phyloP scores from a whole-genome alignment of 2,329 filamentous ascomycete genomes.

The Diaporthe vaccinii region DNA sequence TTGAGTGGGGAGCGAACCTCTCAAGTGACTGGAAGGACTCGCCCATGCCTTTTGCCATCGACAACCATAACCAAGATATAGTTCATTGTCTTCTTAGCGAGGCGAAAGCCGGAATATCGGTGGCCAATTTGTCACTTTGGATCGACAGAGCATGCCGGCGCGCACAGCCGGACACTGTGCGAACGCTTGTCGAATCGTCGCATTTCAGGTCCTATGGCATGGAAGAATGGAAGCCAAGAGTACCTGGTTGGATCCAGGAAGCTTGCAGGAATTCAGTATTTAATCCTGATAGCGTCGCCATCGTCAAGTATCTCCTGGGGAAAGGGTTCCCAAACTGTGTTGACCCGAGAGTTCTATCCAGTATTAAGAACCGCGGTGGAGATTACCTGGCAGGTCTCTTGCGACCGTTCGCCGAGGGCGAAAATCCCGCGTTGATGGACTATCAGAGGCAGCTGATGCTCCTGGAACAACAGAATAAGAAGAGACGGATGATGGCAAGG shows the following conservation, averaged over 20 bases:
- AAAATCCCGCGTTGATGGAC: too few relatives aligned
- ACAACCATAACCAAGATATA: not conserved
- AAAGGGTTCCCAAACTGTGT: not conserved
- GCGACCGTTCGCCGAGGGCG: not conserved
- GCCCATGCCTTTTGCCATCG: not conserved
- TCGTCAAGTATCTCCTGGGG: not conserved
- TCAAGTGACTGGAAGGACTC: too few relatives aligned
- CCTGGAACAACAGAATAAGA: too few relatives aligned
- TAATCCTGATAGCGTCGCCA: not conserved
- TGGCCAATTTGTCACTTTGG: not conserved
- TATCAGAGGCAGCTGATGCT: too few relatives aligned
- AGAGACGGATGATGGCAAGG: too few relatives aligned
- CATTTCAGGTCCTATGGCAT: not conserved
- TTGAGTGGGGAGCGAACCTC: not conserved
- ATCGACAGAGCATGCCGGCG: not conserved
- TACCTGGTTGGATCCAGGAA: not conserved
- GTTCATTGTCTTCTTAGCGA: not conserved
- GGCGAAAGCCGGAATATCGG: not conserved
- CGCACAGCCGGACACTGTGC: not conserved
- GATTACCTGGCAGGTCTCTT: not conserved
- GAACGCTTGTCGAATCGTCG: not conserved
- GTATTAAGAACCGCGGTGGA: not conserved
- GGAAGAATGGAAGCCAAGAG: not conserved
- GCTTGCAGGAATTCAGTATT: not conserved
- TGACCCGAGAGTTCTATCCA: not conserved